A percentile compares a stretch with the other conserved stretches of the same genome.
Conservation (phyloP, 345 rosid species). For the Eucalyptus pauciflora region DNA sequence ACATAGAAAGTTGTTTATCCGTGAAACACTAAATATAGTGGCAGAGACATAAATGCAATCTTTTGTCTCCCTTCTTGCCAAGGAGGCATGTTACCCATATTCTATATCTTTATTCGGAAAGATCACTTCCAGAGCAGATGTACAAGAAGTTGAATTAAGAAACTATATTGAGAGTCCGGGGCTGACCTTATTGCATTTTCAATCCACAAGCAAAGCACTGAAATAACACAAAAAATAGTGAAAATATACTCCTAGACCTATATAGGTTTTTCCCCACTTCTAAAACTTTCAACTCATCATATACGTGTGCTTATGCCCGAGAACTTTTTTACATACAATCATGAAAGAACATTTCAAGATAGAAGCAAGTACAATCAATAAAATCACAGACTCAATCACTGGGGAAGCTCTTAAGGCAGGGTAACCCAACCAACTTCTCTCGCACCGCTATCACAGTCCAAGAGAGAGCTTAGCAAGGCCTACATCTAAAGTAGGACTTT, state of each 20-base stretch:
- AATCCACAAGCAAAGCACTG: background rate
- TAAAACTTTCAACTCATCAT: background rate
- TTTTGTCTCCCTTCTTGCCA: background rate
- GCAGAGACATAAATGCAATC: no score
- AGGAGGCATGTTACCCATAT: background rate
- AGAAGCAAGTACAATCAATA: background rate
- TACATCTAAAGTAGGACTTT: background rate
- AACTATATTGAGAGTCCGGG: background rate
- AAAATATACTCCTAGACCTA: background rate
- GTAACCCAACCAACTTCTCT: background rate
- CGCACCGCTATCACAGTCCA: background rate
- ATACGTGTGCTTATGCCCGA: background rate
- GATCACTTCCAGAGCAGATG: background rate
- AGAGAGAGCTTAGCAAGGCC: background rate
- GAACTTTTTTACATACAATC: background rate
- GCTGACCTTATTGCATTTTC: background rate
- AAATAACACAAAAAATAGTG: background rate
- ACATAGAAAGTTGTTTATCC: no score
- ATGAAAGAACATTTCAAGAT: background rate
- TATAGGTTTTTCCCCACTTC: background rate
- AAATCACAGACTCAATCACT: background rate
- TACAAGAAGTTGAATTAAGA: background rate
- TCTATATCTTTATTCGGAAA: background rate
- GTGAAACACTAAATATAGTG: no score
- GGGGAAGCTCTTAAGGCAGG: background rate